These are phyloP conservation scores for Chytriomyces hyalinus DNA, from an alignment of 192 early-diverging fungal genomes.

Conservation along the genomic window DNA sequence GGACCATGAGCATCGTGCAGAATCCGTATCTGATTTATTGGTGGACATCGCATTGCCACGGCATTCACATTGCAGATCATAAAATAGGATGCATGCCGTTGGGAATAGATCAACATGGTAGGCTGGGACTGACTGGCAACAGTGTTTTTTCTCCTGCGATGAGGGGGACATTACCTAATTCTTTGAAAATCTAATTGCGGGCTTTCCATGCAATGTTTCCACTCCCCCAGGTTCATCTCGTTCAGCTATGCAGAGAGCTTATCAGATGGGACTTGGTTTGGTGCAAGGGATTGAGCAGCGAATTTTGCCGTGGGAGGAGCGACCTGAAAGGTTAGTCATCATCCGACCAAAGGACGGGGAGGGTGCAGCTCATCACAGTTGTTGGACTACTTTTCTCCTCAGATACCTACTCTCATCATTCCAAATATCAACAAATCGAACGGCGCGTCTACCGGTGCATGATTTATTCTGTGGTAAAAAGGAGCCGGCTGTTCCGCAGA, in stretches of 20 bases:
- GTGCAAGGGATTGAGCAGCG: neutral
- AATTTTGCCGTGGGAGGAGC: neutral
- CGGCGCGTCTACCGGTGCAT: neutral
- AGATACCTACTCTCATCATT: constrained; percentile 14
- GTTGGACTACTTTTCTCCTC: neutral
- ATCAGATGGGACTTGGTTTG: neutral
- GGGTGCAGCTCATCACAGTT: too few relatives aligned
- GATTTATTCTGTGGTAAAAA: constrained; percentile 13
- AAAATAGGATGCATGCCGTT: neutral
- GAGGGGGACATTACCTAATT: neutral
- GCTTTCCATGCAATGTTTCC: too few relatives aligned
- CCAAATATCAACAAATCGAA: neutral
- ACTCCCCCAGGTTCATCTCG: neutral
- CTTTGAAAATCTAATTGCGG: too few relatives aligned
- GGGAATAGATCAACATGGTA: neutral
- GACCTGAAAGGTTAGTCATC: neutral
- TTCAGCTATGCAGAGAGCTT: neutral
- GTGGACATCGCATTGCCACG: constrained; percentile 7
- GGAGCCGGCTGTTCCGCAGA: neutral
- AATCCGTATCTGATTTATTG: neutral
- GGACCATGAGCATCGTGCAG: neutral
- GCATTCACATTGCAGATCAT: neutral
- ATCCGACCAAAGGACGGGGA: too few relatives aligned
- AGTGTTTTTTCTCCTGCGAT: too few relatives aligned
- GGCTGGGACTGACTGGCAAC: too few relatives aligned